These are phyloP conservation scores for Priceomyces haplophilus DNA, from an alignment of 805 yeast genomes.

Conservation along the genomic window DNA sequence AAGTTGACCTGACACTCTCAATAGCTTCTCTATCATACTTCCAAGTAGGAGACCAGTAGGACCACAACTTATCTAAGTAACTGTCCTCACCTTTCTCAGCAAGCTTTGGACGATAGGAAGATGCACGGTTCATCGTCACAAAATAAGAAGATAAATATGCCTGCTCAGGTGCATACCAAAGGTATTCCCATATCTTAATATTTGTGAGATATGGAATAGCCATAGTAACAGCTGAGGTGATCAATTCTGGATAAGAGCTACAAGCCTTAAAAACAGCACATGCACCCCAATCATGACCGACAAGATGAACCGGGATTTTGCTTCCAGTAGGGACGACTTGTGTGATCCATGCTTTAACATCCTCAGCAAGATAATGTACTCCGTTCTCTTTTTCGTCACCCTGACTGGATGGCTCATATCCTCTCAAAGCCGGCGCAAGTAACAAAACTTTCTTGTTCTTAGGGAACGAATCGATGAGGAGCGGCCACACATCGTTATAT, in stretches of 20 bases:
- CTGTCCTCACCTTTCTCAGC: slow-evolving; percentile 12
- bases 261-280: slow-evolving; percentile 34
- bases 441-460: slow-evolving; percentile 17
- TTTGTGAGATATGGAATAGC: slow-evolving; percentile 38
- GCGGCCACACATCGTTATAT: slow-evolving; percentile 22
- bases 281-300: slow-evolving; percentile 48
- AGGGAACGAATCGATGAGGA: slow-evolving; percentile 16
- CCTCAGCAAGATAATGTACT: slow-evolving; percentile 30
- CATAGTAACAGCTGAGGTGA: slow-evolving; percentile 32
- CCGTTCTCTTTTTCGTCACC: slow-evolving; percentile 23
- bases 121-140: slow-evolving; percentile 33
- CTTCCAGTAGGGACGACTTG: slow-evolving; percentile 15
- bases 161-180: slow-evolving; percentile 33
- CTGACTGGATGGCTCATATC: slow-evolving; percentile 35
- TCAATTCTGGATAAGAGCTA: slow-evolving; percentile 29
- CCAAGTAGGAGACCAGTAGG: slow-evolving; percentile 41
- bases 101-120: slow-evolving; percentile 22
- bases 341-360: slow-evolving; percentile 32
- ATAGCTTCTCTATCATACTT: slow-evolving; percentile 23
- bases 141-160: slow-evolving; percentile 34
- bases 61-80: slow-evolving; percentile 34
- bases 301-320: slow-evolving; percentile 31
- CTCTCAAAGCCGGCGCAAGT: slow-evolving; percentile 36
- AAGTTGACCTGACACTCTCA: slow-evolving; percentile 25
- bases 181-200: slow-evolving; percentile 23